Evolutionary conservation across 2,329 filamentous ascomycete species (phyloP), one percentile per base, ranked within the genome.

Genomic region (Aspergillus bombycis): DNA sequence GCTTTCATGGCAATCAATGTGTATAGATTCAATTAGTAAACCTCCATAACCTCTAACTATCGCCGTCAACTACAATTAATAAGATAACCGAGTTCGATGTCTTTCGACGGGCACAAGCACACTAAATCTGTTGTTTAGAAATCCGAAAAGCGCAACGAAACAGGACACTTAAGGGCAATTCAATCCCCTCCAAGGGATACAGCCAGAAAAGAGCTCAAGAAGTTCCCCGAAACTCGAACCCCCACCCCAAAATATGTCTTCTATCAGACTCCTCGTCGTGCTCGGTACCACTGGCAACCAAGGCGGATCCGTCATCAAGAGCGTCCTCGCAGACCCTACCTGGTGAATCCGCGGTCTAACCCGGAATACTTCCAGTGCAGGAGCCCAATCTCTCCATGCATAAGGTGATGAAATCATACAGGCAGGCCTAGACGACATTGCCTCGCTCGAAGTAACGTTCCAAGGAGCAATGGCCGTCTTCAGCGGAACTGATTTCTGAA

Each of bases 341-440:
- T 69, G 65, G 58, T 54, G 59, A n/a, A 62, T 69, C 43, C 66
- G 67, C 34, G 66, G 55, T 11, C 16, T 83, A 23, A 82, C 82
- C 41, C 81, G 83, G 57, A 79, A 83, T 65, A 75, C 79, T 0
- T 68, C 70, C 57, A 75, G 77, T 21, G 55, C 70, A 7, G 77
- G 77, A 38, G 73, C 78, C 10, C 67, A 76, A 43, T 71, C 60
- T 21, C 74, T 75, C 61, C 65, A 65, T 21, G 66, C 60, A 0
- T 65, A 67, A 48, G 79, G 78, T 21, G 69, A 79, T 32, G 79
- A 82, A 45, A 67, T 82, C 19, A 72, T 81, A 11, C 36, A 70
- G 55, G 77, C 68, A 2, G 74, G 81, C 45, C 67, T 77, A 14
- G 68, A 79, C 58, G 72, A 78, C 41, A 54, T 69, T 1, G 62